phyloP scores from a whole-genome alignment of 2,329 filamentous ascomycete genomes.

The Rutstroemia sp. region DNA sequence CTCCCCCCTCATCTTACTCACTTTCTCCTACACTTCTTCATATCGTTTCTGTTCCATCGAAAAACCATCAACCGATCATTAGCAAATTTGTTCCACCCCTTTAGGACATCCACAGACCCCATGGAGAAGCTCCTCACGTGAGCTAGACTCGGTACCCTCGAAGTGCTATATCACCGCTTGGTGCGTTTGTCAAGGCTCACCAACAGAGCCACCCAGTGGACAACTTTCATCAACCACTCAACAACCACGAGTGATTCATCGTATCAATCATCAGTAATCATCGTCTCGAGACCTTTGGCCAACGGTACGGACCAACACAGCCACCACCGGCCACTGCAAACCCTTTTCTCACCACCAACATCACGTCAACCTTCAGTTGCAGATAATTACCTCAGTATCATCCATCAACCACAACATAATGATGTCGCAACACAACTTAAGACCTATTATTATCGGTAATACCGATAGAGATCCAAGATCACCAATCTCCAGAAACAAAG shows the following conservation, averaged over 20 bases:
- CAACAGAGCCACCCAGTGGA: conserved; percentile 16
- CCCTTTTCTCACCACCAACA: conserved; percentile 5
- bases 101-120: conserved; percentile 15
- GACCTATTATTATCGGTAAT: neutral
- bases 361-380: neutral
- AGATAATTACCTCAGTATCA: neutral
- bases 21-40: conserved; percentile 25
- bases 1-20: conserved; percentile 22
- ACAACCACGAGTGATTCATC: conserved; percentile 16
- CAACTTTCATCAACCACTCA: conserved; percentile 19
- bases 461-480: neutral
- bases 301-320: neutral
- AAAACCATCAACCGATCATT: conserved; percentile 20
- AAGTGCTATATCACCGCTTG: conserved; percentile 22
- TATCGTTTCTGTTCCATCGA: conserved; percentile 12
- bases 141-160: conserved; percentile 27
- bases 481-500: neutral
- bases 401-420: neutral
- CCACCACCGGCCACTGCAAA: neutral
- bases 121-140: conserved; percentile 22
- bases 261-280: conserved; percentile 11
- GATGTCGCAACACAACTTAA: neutral
- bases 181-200: conserved; percentile 15
- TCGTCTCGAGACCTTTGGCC: neutral
- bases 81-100: conserved; percentile 21